A percentile compares a stretch with the other conserved stretches of the same genome.
Evolutionary conservation across 192 early-diverging fungal genomes (phyloP).

Genomic region (Dissophora globulifera): DNA sequence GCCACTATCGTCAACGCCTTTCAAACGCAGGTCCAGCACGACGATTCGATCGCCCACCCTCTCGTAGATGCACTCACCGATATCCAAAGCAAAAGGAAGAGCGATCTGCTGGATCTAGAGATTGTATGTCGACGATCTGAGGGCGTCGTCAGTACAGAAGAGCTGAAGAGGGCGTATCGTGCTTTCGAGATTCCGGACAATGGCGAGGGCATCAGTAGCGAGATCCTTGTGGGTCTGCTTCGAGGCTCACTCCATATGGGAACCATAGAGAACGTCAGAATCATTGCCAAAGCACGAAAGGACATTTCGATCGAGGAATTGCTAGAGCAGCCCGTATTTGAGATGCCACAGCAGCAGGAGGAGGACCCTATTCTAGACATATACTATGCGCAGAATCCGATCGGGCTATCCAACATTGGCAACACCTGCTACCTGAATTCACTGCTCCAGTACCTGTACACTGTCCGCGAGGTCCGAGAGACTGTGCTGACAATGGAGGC

Average conservation of each 20-base stretch:
- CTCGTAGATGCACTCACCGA: conserved; percentile 60
- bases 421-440: conserved; percentile 94
- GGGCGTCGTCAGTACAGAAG: conserved; percentile 58
- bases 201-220: conserved; percentile 46
- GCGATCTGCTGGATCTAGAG: conserved; percentile 52
- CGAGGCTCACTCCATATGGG: conserved; percentile 40
- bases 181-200: conserved; percentile 53
- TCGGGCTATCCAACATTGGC: conserved; percentile 83
- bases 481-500: conserved; percentile 67
- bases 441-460: conserved; percentile 81
- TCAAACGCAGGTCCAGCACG: conserved; percentile 55
- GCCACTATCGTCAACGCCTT: conserved; percentile 65
- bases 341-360: background rate
- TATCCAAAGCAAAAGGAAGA: conserved; percentile 48
- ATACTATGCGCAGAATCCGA: conserved; percentile 62
- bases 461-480: conserved; percentile 68
- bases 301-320: conserved; percentile 13
- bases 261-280: conserved; percentile 42
- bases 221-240: conserved; percentile 43
- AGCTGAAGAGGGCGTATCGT: conserved; percentile 56
- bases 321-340: background rate
- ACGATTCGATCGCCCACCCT: conserved; percentile 30
- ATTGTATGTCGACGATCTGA: conserved; percentile 63
- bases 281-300: conserved; percentile 18
- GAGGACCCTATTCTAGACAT: conserved; percentile 32